These are phyloP conservation scores for Naganishia friedmannii DNA, from an alignment of 768 basidiomycete species.

Conservation along the genomic window DNA sequence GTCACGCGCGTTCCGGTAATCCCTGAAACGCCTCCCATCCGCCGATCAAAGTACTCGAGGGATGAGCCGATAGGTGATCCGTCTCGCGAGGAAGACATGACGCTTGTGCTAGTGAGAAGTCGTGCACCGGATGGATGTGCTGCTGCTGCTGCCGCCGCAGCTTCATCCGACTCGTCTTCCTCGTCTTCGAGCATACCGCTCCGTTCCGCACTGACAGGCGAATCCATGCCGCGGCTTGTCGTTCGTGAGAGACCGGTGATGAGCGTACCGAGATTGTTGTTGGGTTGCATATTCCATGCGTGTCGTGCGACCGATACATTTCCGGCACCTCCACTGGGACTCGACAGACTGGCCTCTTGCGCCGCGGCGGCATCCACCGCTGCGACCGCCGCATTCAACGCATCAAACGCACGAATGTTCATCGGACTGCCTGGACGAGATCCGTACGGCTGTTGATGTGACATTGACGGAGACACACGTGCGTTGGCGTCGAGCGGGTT, in stretches of 20 bases:
- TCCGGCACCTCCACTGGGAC: neutral
- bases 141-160: neutral
- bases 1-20: neutral
- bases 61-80: constrained; percentile 10
- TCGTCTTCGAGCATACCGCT: constrained; percentile 28
- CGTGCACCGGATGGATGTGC: neutral
- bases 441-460: constrained; percentile 19
- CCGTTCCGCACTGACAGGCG: constrained; percentile 30
- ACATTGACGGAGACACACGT: constrained; percentile 7
- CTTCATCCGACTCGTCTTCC: constrained; percentile 18
- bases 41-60: constrained; percentile 19
- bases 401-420: constrained; percentile 22
- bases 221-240: constrained; percentile 31
- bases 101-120: neutral
- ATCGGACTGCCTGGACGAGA: constrained; percentile 21
- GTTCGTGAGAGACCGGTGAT: constrained; percentile 12
- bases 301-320: neutral
- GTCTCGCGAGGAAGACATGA: constrained; percentile 14
- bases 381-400: constrained; percentile 10
- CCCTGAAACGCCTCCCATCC: constrained; percentile 5
- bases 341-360: constrained; percentile 14
- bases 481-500: constrained; percentile 2
- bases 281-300: constrained; percentile 22
- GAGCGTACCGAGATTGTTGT: constrained; percentile 6
- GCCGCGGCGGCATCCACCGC: constrained; percentile 12